phyloP scores from a whole-genome alignment of 2,329 filamentous ascomycete species.

The Claviceps africana region DNA sequence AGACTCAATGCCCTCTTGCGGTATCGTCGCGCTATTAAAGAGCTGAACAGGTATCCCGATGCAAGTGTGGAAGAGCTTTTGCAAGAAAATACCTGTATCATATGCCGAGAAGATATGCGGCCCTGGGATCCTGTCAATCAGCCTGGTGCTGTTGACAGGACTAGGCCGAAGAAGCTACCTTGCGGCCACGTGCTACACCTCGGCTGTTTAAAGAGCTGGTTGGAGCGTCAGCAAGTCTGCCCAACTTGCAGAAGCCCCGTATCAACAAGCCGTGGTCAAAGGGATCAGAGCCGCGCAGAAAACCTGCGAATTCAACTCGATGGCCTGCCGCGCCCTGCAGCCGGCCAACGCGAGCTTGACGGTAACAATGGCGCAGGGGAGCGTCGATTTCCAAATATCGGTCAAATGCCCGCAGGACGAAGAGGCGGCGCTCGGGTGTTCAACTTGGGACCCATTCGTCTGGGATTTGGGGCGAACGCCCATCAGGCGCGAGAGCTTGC shows the following conservation, averaged over 20 bases:
- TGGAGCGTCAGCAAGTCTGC: constrained; percentile 93
- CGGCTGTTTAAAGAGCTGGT: constrained; percentile 88
- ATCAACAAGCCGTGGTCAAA: constrained; percentile 16
- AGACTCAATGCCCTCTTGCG: constrained; percentile 76
- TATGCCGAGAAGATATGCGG: constrained; percentile 91
- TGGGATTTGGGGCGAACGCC: constrained; percentile 63
- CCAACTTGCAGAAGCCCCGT: constrained; percentile 86
- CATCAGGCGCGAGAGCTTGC: constrained; percentile 53
- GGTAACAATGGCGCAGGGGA: constrained; percentile 6
- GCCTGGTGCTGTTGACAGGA: constrained; percentile 64
- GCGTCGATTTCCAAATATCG: constrained; percentile 7
- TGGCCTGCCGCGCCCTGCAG: constrained; percentile 9
- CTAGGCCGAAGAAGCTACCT: constrained; percentile 86
- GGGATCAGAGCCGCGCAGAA: constrained; percentile 14
- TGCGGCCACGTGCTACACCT: constrained; percentile 94
- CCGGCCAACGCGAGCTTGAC: constrained; percentile 2
- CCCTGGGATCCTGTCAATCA: constrained; percentile 49
- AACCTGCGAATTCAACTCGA: constrained; percentile 19
- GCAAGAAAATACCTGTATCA: constrained; percentile 89
- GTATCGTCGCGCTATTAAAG: constrained; percentile 79
- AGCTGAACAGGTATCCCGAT: constrained; percentile 92
- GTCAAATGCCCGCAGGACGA: constrained; percentile 9
- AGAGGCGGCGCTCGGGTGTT: constrained; percentile 43
- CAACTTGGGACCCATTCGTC: constrained; percentile 59
- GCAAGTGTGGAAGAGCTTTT: constrained; percentile 75